Evolutionary conservation across 208 protist species (phyloP).

Genomic region (Leishmania lainsoni): DNA sequence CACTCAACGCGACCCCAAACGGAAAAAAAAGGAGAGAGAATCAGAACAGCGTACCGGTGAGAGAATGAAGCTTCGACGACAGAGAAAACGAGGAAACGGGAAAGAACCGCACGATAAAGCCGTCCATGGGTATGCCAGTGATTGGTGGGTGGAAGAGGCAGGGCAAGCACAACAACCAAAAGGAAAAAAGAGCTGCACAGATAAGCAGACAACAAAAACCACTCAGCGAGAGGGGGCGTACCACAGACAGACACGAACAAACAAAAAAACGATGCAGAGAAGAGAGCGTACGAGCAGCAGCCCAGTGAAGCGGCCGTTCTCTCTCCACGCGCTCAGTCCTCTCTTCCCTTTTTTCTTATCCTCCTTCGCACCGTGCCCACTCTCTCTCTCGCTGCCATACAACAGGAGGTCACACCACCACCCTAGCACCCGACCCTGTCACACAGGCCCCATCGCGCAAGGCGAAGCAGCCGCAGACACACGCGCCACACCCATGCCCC

Average conservation of each 20-base stretch:
- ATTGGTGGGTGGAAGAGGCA: background rate
- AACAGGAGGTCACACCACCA: no score
- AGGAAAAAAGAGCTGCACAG: background rate
- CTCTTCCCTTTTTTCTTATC: no score
- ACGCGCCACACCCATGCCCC: background rate
- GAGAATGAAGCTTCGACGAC: no score
- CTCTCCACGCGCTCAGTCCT: background rate
- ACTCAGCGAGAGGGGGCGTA: background rate
- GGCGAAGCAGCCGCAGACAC: background rate
- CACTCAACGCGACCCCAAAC: background rate
- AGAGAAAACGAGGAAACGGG: background rate
- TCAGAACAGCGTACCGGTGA: background rate
- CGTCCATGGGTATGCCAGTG: background rate
- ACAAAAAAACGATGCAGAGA: background rate
- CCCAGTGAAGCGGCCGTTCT: background rate
- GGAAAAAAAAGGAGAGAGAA: slow-evolving; percentile 11
- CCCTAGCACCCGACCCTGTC: background rate
- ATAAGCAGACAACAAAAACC: background rate
- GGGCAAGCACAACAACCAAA: background rate
- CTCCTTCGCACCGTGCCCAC: no score
- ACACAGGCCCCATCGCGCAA: background rate
- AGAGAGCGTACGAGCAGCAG: background rate
- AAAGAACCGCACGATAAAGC: background rate
- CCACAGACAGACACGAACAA: slow-evolving; percentile 4
- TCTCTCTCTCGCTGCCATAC: no score